Conservation (phyloP, 352 stramenopile species). For the Phytophthora europaea region DNA sequence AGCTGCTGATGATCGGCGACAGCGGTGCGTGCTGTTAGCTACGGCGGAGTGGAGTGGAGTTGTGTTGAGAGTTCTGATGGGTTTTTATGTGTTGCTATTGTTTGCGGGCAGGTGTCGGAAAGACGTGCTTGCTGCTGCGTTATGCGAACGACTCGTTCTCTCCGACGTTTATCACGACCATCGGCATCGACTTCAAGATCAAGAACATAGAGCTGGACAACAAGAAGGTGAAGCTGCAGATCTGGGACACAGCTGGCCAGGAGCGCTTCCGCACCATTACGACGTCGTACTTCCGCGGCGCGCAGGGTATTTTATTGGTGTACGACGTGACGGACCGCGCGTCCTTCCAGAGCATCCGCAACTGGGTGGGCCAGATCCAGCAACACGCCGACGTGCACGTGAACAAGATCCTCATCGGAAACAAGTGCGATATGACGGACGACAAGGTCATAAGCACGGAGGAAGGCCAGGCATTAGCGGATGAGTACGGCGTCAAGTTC, state of each 20-base stretch:
- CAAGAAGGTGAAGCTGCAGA: constrained; percentile 99
- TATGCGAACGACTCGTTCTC: constrained; percentile 94
- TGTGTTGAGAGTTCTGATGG: not conserved
- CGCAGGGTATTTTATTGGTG: constrained; percentile 99
- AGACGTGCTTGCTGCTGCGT: constrained; percentile 89
- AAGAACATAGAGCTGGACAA: constrained; percentile 95
- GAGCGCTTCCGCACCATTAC: constrained; percentile 99
- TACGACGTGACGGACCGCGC: constrained; percentile 98
- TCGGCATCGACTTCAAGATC: constrained; percentile 94
- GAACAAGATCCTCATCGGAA: constrained; percentile 99
- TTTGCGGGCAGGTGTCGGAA: constrained; percentile 76
- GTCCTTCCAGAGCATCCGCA: constrained; percentile 98
- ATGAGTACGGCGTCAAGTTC: constrained; percentile 96
- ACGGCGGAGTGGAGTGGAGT: not conserved
- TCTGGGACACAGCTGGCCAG: constrained; percentile 99
- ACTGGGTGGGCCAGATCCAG: constrained; percentile 98
- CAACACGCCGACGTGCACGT: constrained; percentile 99
- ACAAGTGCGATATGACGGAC: constrained; percentile 99
- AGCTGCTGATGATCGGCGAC: constrained; percentile 98
- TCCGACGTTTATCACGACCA: constrained; percentile 92
- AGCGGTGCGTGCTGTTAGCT: constrained; percentile 77
- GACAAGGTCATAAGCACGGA: constrained; percentile 97
- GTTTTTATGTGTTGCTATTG: not conserved
- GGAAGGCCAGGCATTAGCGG: constrained; percentile 95
- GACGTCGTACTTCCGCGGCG: constrained; percentile 99